Conservation (phyloP, 352 stramenopile species). For the Pythium rishiriense region DNA sequence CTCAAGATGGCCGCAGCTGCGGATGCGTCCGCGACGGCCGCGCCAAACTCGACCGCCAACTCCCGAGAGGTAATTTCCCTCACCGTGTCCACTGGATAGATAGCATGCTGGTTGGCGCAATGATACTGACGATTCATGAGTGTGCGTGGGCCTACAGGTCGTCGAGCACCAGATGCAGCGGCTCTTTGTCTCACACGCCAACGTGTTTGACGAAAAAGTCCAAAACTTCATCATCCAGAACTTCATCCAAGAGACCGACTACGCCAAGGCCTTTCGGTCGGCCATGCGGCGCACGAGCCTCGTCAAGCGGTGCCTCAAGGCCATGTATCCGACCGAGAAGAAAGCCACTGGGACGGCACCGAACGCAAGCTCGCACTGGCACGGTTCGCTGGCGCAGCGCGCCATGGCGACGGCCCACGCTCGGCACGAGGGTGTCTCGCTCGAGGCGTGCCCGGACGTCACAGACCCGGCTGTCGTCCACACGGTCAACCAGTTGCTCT, state of each 20-base stretch:
- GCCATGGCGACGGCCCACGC: conserved; percentile 36
- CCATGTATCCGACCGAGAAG: conserved; percentile 65
- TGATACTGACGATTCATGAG: not conserved
- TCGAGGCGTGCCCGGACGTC: conserved; percentile 64
- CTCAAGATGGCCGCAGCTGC: conserved; percentile 46
- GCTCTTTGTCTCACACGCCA: conserved; percentile 73
- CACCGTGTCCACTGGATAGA: not conserved
- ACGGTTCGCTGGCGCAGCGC: conserved; percentile 37
- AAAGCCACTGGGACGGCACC: not conserved
- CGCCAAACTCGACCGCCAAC: not conserved
- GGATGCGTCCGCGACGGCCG: not conserved
- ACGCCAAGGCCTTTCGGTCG: conserved; percentile 63
- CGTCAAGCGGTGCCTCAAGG: conserved; percentile 63
- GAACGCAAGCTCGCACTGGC: conserved; percentile 1
- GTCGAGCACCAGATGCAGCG: conserved; percentile 70
- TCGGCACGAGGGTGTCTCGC: conserved; percentile 3
- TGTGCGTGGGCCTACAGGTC: conserved; percentile 9
- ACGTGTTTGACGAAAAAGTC: conserved; percentile 86
- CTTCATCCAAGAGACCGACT: conserved; percentile 79
- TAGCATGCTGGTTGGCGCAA: not conserved
- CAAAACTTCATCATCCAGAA: conserved; percentile 88
- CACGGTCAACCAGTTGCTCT: conserved; percentile 52
- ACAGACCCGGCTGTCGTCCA: conserved; percentile 43
- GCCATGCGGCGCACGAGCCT: conserved; percentile 74
- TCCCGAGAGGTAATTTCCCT: conserved; percentile 5